Evolutionary conservation across 2,329 filamentous ascomycete species (phyloP).

Genomic region (Claviceps humidiphila): DNA sequence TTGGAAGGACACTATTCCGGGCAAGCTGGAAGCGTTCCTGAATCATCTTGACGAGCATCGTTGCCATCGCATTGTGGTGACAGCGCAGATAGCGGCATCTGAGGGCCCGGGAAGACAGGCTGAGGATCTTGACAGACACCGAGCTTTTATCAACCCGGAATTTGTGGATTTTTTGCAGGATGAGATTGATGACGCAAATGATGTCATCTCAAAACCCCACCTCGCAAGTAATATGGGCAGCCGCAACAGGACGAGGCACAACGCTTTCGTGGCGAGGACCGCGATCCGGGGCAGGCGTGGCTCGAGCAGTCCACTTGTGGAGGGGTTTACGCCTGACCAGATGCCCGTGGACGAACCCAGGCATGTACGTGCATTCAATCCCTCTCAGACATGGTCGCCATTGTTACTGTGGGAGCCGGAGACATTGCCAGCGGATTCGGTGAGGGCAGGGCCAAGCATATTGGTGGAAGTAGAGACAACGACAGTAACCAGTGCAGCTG

Average conservation of each 20-base stretch:
- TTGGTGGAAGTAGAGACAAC: background rate
- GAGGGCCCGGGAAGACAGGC: background rate
- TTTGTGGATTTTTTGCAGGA: background rate
- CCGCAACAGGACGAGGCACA: background rate
- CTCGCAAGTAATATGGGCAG: background rate
- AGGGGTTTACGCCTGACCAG: constrained; percentile 9
- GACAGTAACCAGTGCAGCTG: too few relatives aligned
- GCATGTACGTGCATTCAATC: background rate
- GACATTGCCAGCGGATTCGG: background rate
- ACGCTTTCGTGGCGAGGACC: background rate
- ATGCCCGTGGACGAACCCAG: background rate
- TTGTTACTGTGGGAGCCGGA: background rate
- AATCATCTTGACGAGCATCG: background rate
- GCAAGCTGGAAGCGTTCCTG: constrained; percentile 2
- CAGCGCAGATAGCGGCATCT: too few relatives aligned
- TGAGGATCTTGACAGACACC: background rate
- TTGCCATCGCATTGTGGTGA: background rate
- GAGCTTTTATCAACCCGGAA: background rate
- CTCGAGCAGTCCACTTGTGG: constrained; percentile 11
- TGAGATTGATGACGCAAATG: background rate
- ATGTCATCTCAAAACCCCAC: background rate
- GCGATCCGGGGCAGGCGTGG: constrained; percentile 12
- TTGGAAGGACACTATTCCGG: background rate
- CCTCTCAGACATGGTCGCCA: background rate
- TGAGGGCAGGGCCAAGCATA: background rate